These are phyloP conservation scores for Urostyla sp. DNA, from an alignment of 73 alveolate species.

Conservation along the genomic window DNA sequence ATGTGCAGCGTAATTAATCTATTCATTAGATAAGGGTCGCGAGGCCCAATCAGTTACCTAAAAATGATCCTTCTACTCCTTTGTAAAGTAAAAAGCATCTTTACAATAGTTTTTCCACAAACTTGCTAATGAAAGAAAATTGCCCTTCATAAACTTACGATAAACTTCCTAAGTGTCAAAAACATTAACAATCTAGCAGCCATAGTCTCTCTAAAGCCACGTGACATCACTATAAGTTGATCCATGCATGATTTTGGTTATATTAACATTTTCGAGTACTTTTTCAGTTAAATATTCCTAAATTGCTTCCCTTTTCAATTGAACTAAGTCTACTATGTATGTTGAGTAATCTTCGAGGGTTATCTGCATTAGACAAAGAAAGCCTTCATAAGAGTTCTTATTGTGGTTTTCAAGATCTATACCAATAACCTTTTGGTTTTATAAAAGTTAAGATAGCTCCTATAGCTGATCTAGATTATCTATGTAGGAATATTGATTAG, in stretches of 20 bases:
- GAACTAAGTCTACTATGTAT: conserved; percentile 90
- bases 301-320: conserved; percentile 69
- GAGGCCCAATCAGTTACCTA: conserved; percentile 83
- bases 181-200: conserved; percentile 88
- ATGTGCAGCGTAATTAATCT: conserved; percentile 85
- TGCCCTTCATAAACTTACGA: conserved; percentile 13
- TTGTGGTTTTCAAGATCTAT: conserved; percentile 95
- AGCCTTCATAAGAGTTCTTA: conserved; percentile 85
- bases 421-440: conserved; percentile 80
- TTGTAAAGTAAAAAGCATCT: conserved; percentile 67
- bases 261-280: conserved; percentile 84
- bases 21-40: conserved; percentile 81
- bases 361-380: conserved; percentile 91
- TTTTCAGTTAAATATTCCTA: conserved; percentile 71
- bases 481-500: conserved; percentile 36
- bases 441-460: conserved; percentile 50
- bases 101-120: conserved; percentile 78
- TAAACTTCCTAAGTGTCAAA: conserved; percentile 89
- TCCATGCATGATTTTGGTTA: conserved; percentile 96
- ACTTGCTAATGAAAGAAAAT: conserved; percentile 73
- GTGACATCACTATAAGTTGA: conserved; percentile 86
- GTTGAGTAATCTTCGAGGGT: conserved; percentile 81
- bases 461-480: conserved; percentile 68
- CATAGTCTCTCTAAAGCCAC: conserved; percentile 98
- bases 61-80: conserved; percentile 49